Evolutionary conservation across 2,329 filamentous ascomycete species (phyloP), one percentile per base, ranked within the genome.

Genomic region (Exophiala phaeomuriformis): DNA sequence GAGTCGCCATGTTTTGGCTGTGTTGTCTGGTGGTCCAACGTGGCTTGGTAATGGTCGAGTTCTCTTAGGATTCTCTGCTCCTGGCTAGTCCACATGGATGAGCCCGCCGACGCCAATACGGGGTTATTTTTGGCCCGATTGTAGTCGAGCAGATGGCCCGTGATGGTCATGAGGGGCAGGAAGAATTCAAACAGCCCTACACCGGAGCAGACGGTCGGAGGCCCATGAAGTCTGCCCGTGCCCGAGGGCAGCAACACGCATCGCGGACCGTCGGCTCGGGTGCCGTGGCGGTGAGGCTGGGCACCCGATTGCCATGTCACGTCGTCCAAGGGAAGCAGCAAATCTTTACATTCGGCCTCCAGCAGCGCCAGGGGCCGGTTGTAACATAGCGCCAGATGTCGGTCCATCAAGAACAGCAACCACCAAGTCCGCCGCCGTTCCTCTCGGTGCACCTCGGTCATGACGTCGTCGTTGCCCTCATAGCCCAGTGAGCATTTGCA

Each of bases 141-240:
- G 3, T 76, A 63, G 42, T 77, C 71, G 39, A 77, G 73, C 5
- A 77, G 73, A 49, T 77, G 72, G 0, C 75, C 75, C 0, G 77
- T 67, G 4, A 77, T 73, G 0, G 69, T 67, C 71, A 76, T 77
- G 1, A 77, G 64, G 0, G 75, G 75, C 3, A 78, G 63, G 48
- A 78, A 77, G 54, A 72, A 77, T 55, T 77, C 75, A 43, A 77
- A 77, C 36, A 76, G 73, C 1, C 71, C 71, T 3, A 68, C 68
- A 0, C 75, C 75, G 0, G 71, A 69, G 33, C 71, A 67, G 27
- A 60, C 64, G 6, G 64, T 69, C 0, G 71, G 55, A 6, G 59
- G 52, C 7, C 55, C 57, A 29, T 55, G 45, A 6, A 35, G 37
- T 45, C 59, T 44, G 19, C 54, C 56, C 29, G 44, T 57, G 1